Conservation (phyloP, 345 rosid genomes). For the Durio zibethinus region DNA sequence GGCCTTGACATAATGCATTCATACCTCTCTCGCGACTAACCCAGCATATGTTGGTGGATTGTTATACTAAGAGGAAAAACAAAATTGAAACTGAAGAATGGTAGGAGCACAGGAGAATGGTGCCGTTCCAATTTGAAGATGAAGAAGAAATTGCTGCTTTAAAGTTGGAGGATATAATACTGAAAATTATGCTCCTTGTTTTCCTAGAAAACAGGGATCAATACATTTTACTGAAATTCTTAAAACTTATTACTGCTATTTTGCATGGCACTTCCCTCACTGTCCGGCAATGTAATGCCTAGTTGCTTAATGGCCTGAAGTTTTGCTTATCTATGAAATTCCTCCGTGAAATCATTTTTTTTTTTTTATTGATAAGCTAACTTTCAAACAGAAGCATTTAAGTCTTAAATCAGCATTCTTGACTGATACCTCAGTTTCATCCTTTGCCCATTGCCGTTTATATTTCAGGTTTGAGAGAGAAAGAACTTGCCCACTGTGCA, state of each 20-base stretch:
- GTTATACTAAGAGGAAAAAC: not conserved
- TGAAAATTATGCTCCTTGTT: not conserved
- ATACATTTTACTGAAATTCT: not conserved
- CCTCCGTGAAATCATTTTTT: not conserved
- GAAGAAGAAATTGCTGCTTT: not conserved
- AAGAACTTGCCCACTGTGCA: constrained; percentile 64
- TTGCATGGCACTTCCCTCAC: not conserved
- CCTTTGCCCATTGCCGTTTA: not conserved
- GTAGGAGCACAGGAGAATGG: not conserved
- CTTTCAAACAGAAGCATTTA: not conserved
- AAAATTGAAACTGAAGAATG: not conserved
- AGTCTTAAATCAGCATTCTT: not conserved
- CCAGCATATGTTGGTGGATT: not conserved
- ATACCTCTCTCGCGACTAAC: not conserved
- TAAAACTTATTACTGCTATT: not conserved
- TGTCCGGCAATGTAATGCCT: not conserved
- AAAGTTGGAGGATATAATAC: not conserved
- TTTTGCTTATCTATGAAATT: not conserved
- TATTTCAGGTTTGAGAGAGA: constrained; percentile 59
- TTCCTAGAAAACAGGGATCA: not conserved
- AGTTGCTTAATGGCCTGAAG: not conserved
- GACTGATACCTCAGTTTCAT: not conserved
- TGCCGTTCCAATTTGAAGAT: not conserved
- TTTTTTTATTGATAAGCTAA: too few species aligned
- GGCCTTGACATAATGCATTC: not conserved